Evolutionary conservation across 345 rosid genomes (phyloP), one percentile per base, ranked within the genome.

Genomic region (Euclidium syriacum): DNA sequence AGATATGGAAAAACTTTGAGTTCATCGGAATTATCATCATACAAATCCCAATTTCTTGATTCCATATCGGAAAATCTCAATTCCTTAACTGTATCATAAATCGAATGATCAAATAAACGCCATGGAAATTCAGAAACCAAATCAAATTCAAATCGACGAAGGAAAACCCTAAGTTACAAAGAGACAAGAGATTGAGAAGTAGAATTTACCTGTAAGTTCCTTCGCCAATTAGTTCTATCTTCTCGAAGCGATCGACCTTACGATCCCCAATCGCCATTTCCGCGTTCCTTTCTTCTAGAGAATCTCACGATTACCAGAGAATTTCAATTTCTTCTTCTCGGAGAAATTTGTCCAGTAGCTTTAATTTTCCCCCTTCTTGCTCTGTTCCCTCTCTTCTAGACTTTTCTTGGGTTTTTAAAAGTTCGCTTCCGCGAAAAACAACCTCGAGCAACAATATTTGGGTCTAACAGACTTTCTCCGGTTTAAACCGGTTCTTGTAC

Each of bases 221-320:
- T 77, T 88, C 92, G 20, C 96, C 89, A 75, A 88, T 83, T 71
- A 83, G 96, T 70, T 88, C 91, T 35, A 88, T 76, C 62, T 83
- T 85, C 70, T 88, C 90, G 73, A 88, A 88, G 74, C 90, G 80
- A 65, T 88, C 89, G 5, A 88, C 90, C 61, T 88, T 83, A 43
- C 96, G 81, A 47, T 90, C 85, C 10, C 86, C 87, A 38, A 62
- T 65, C 23, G 87, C 75, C 92, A 88, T 85, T n/a, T 3, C 15
- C 30, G 17, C 19, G n/a, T 4, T 33, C 34, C 12, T 20, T 54
- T 46, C 30, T 46, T 22, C 54, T 33, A 15, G n/a, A 22, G 60
- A 30, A 40, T 25, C 22, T 26, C 42, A n/a, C 52, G 14, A 40
- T 40, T 24, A 3, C 3, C 39, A 6, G 32, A 26, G 35, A 53